These are phyloP conservation scores for Zanthoxylum bungeanum DNA, from an alignment of 345 rosid genomes.

Conservation along the genomic window DNA sequence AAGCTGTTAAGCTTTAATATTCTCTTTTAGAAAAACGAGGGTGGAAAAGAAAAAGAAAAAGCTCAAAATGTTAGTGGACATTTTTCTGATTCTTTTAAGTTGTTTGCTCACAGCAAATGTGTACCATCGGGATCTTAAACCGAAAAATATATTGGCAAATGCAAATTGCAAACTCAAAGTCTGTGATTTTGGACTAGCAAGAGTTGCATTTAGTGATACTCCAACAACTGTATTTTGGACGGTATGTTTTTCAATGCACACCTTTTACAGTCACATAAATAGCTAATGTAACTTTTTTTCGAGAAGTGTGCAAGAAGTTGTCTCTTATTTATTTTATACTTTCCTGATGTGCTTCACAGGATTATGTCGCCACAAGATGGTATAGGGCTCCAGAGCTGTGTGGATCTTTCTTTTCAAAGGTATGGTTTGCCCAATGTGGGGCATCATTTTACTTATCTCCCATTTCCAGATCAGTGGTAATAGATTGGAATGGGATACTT, in stretches of 20 bases:
- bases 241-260: constrained; percentile 34
- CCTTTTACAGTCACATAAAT: neutral
- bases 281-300: neutral
- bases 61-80: neutral
- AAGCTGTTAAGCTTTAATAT: neutral
- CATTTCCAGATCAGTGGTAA: neutral
- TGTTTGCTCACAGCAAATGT: constrained; percentile 67
- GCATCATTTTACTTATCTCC: neutral
- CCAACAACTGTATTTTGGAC: constrained; percentile 96
- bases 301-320: constrained; percentile 8
- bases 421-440: constrained; percentile 25
- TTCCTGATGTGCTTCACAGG: constrained; percentile 39
- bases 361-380: constrained; percentile 99
- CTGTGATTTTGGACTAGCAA: constrained; percentile 92
- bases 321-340: constrained; percentile 11
- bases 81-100: constrained; percentile 23
- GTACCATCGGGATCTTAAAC: constrained; percentile 97
- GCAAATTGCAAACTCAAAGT: constrained; percentile 97
- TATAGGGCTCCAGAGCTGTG: constrained; percentile 98
- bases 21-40: neutral
- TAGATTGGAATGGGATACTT: constrained; percentile 16
- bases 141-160: constrained; percentile 93
- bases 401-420: constrained; percentile 97
- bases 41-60: neutral
- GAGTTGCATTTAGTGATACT: constrained; percentile 88